A percentile compares a stretch with the other conserved stretches of the same genome.
Evolutionary conservation across 495 filamentous ascomycete species (phyloP).

Genomic region (Aspergillus steynii): DNA sequence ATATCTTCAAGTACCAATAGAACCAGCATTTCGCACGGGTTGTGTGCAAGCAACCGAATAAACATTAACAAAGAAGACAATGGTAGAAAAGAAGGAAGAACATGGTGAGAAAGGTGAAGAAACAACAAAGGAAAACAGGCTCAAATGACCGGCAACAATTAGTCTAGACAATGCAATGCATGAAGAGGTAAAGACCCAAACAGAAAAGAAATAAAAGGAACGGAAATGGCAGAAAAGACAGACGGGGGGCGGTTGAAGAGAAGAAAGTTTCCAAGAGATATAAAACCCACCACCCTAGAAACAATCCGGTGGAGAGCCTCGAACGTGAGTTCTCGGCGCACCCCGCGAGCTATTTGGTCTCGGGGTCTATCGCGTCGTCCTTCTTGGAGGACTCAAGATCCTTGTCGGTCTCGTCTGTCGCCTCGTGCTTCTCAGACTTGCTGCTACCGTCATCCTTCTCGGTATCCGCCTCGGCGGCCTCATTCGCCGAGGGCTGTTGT

Average conservation of each 20-base stretch:
- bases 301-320: neutral
- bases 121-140: neutral
- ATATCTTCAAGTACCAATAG: conserved; percentile 4
- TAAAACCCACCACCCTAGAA: neutral
- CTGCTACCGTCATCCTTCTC: neutral
- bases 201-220: neutral
- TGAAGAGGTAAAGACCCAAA: neutral
- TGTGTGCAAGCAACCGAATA: conserved; percentile 2
- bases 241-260: neutral
- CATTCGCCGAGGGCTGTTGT: conserved; percentile 1
- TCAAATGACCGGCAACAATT: neutral
- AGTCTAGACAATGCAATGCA: conserved; percentile 3
- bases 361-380: neutral
- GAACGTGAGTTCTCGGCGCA: neutral
- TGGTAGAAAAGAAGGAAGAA: neutral
- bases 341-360: neutral
- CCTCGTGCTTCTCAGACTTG: neutral
- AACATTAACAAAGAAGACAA: neutral
- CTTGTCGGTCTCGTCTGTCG: conserved; percentile 3
- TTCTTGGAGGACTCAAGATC: conserved; percentile 8
- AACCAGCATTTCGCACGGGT: neutral
- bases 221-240: neutral
- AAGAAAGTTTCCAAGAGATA: neutral
- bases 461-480: conserved; percentile 9
- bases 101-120: neutral